Base-by-base conservation (phyloP, 805 yeast genomes). In the Barnettozyma pratensis region DNA sequence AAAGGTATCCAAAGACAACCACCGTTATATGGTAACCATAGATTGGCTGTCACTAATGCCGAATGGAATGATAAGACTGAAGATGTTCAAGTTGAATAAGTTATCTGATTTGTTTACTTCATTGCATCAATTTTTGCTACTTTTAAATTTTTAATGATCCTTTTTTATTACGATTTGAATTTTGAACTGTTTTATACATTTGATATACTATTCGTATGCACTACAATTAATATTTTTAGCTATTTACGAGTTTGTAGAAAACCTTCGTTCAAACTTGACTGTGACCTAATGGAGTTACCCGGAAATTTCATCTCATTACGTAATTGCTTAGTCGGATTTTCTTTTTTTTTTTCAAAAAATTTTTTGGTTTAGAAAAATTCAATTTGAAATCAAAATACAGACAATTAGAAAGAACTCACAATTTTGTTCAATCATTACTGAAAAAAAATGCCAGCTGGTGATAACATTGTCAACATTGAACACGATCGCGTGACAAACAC, bases 401-500 rank as follows among this genome's bases (percentile, higher is more conserved):
- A 12, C 19, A 36, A 7, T 36, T 7, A 36, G 9, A 10, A 14
- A 36, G 34, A 19, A 19, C 19, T 19, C 19, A 19, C 19, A 19
- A 19, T 38, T 28, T 38, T 36, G 38, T 36, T 31, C 9, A 31
- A 11, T 9, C 9, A 14, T n/a, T 10, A 4, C 25, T 36, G 9
- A 29, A 27, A n/a, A 4, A 42, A 5, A 28, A 49, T 49, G 52
- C 38, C 47, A n/a, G 54, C 51, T n/a, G 47, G 47, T 37, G 66
- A 60, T 44, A 83, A 85, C 58, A 79, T 87, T 52, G 92, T 90
- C 39, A 91, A 90, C 31, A 84, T 90, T 45, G 96, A 91, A 63
- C 84, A 85, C 66, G 94, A 91, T 65, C 80, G 97, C 60, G 97
- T 91, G 38, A 85, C 96, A 14, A 88, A 90, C 69, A 88, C 94